Conservation (phyloP, 2,329 filamentous ascomycete species). For the Colletotrichum somersetense region DNA sequence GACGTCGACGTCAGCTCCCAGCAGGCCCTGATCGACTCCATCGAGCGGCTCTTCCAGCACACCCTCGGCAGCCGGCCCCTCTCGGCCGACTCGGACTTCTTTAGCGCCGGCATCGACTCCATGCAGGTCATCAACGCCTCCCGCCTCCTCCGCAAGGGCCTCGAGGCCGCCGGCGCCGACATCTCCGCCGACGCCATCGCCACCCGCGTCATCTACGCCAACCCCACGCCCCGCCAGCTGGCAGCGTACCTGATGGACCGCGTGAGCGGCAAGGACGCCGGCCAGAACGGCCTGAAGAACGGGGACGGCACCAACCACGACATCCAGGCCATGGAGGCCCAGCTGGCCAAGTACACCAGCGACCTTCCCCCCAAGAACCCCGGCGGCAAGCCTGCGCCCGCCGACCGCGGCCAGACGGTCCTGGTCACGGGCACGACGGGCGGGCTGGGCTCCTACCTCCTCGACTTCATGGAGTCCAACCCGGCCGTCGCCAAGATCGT, state of each 20-base stretch:
- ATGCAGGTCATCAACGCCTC: constrained; percentile 54
- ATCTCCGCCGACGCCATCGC: constrained; percentile 52
- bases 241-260: constrained; percentile 50
- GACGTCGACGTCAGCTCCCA: constrained; percentile 52
- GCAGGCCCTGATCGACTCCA: constrained; percentile 45
- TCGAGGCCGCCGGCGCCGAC: constrained; percentile 49
- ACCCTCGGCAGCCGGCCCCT: constrained; percentile 42
- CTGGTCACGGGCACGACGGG: constrained; percentile 38
- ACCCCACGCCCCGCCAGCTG: constrained; percentile 53
- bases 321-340: constrained; percentile 49
- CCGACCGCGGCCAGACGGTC: constrained; percentile 50
- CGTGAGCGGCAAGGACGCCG: background rate
- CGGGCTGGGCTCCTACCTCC: constrained; percentile 34
- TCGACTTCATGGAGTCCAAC: constrained; percentile 50
- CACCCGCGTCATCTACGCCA: constrained; percentile 55
- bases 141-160: constrained; percentile 51
- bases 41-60: constrained; percentile 44
- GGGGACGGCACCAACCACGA: constrained; percentile 42
- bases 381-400: constrained; percentile 47
- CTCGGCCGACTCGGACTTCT: constrained; percentile 52
- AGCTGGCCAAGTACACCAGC: constrained; percentile 53
- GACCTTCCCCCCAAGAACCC: constrained; percentile 47
- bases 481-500: constrained; percentile 56
- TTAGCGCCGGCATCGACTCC: constrained; percentile 55
- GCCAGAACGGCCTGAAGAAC: constrained; percentile 9